Conservation (phyloP, 2,329 filamentous ascomycete species). For the Elsinoe arachidis region DNA sequence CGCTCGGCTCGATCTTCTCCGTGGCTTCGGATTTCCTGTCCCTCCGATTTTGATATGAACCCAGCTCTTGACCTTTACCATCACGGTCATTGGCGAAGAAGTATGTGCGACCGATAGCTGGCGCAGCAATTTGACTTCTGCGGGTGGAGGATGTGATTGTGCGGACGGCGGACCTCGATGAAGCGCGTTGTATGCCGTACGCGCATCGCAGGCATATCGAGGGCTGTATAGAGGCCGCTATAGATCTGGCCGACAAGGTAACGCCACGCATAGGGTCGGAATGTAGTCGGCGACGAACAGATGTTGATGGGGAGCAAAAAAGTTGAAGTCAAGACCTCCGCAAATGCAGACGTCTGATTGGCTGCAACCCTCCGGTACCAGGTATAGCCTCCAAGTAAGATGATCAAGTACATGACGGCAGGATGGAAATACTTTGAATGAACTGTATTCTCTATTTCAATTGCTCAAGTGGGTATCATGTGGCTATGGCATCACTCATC, state of each 20-base stretch:
- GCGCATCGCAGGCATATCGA: slow-evolving; percentile 26
- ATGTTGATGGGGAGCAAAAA: background rate
- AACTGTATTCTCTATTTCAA: background rate
- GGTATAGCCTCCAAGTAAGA: background rate
- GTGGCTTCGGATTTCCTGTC: background rate
- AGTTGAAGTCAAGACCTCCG: slow-evolving; percentile 10
- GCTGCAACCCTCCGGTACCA: background rate
- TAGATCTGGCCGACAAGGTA: slow-evolving; percentile 8
- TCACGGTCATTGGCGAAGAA: slow-evolving; percentile 27
- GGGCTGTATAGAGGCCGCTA: background rate
- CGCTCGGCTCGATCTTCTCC: background rate
- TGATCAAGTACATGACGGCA: background rate
- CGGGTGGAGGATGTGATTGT: slow-evolving; percentile 20
- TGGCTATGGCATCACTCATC: background rate
- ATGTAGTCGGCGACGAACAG: too few relatives aligned
- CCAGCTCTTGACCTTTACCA: background rate
- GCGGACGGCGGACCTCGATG: slow-evolving; percentile 16
- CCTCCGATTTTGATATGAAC: background rate
- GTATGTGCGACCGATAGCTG: slow-evolving; percentile 25
- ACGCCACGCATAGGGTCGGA: background rate
- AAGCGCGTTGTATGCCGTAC: slow-evolving; percentile 19
- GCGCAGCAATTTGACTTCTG: slow-evolving; percentile 10
- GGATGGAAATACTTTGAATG: background rate
- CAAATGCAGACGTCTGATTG: slow-evolving; percentile 8
- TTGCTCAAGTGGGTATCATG: slow-evolving; percentile 7